A percentile compares a stretch with the other conserved stretches of the same genome.
Evolutionary conservation across 2,329 filamentous ascomycete genomes (phyloP).

Genomic region (Teratosphaeria nubilosa): DNA sequence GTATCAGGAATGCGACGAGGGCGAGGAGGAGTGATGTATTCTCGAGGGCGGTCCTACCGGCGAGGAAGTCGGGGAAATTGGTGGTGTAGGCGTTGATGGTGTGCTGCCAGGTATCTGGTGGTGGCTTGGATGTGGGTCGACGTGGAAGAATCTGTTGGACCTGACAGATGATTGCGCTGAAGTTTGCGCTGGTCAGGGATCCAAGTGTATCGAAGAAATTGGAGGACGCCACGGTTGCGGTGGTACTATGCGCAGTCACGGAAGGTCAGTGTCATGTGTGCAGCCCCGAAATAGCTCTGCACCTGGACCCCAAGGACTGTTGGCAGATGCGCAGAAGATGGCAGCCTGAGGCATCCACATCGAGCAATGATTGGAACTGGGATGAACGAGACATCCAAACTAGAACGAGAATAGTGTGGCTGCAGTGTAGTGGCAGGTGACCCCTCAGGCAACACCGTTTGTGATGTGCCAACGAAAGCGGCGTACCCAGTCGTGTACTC

Average conservation of each 20-base stretch:
- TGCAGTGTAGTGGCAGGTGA: no score
- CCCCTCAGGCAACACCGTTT: no score
- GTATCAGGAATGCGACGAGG: conserved; percentile 28
- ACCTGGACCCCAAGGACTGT: not conserved
- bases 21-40: conserved; percentile 24
- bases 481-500: no score
- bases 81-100: not conserved
- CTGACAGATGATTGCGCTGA: not conserved
- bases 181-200: not conserved
- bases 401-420: no score
- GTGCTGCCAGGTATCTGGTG: conserved; percentile 4
- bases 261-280: not conserved
- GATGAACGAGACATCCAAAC: no score
- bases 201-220: conserved; percentile 10
- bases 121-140: not conserved
- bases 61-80: conserved; percentile 14
- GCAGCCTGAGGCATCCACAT: not conserved
- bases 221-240: conserved; percentile 19
- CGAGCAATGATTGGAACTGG: not conserved
- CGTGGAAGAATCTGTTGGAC: not conserved
- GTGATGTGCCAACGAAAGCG: no score
- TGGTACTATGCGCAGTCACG: not conserved
- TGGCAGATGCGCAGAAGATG: not conserved
- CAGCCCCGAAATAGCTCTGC: not conserved
- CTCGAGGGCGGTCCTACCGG: conserved; percentile 18